Evolutionary conservation across 495 filamentous ascomycete species (phyloP), one percentile per base, ranked within the genome.

Genomic region (Trichocladium antarcticum): DNA sequence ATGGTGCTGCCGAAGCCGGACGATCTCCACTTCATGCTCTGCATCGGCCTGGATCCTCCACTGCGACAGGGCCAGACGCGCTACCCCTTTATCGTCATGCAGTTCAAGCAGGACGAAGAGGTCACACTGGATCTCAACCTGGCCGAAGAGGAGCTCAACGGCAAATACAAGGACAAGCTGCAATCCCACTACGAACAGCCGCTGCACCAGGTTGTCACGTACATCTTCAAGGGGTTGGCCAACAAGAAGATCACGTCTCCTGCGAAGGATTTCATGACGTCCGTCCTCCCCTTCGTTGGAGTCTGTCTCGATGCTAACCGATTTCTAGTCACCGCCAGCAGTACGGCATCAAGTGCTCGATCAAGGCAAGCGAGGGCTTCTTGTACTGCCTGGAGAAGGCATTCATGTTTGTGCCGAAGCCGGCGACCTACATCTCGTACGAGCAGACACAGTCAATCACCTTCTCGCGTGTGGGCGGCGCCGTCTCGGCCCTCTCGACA

Each of bases 61-160:
- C 77, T 99, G 40, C 85, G 93, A 40, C 93, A 99, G 67, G 93
- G 93, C 54, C 93, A 99, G 68, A 99, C 93, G 2, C 79, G 92
- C 57, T 99, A 99, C 65, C 93, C 93, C 7, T 99, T 99, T 75
- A 72, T 97, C 50, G 92, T 99, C 31, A 99, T 99, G 93, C 93
- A 99, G 65, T 84, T 95, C 68, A 99, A 99, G 74, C 74, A 85
- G 48, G 93, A 99, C 51, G 93, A 99, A 61, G 93, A 99, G 67
- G 88, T 96, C 17, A 89, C 85, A 41, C 83, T 99, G 34, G 92
- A 96, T 57, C 74, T 99, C 32, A 99, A 99, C 66, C 87, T 99
- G 73, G 89, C 87, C n/a, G 88, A 95, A 62, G 87, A 76, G 58
- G 78, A 81, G 52, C 57, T 97, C 56, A 78, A 87, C 52, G 73